A percentile compares a stretch with the other conserved stretches of the same genome.
These are phyloP conservation scores for Pulveroboletus ravenelii DNA, from an alignment of 768 basidiomycete genomes.

Conservation along the genomic window DNA sequence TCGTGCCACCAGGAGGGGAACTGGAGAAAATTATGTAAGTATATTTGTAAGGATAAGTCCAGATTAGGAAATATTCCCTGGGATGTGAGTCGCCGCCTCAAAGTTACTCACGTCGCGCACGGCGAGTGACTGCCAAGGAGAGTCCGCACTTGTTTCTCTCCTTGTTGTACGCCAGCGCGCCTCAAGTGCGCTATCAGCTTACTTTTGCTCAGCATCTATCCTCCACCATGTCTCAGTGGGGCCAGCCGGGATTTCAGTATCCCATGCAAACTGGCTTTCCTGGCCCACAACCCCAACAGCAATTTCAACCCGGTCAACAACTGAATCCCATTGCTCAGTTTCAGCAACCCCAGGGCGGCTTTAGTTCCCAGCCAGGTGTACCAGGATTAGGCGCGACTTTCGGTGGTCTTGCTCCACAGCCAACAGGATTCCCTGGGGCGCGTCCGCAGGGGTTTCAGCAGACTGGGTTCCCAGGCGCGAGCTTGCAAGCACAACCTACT, in stretches of 20 bases:
- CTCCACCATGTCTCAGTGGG: conserved; percentile 71
- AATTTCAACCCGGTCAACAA: conserved; percentile 34
- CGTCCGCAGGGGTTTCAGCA: conserved; percentile 39
- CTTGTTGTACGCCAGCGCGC: neutral
- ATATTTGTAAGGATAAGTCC: conserved; percentile 4
- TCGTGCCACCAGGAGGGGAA: too few relatives aligned
- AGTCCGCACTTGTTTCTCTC: neutral
- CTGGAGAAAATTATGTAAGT: too few relatives aligned
- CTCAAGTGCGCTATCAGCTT: neutral
- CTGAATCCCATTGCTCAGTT: conserved; percentile 32
- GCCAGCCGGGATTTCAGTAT: conserved; percentile 66
- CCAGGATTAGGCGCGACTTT: conserved; percentile 31
- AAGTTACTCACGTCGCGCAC: conserved; percentile 4
- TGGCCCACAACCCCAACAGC: conserved; percentile 43
- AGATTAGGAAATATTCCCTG: neutral
- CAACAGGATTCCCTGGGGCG: conserved; percentile 46
- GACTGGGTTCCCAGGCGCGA: conserved; percentile 36
- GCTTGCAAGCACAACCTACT: conserved; percentile 51
- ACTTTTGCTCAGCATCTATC: neutral
- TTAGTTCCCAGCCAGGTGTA: conserved; percentile 26
- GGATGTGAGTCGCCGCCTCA: conserved; percentile 16
- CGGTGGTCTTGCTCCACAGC: conserved; percentile 53
- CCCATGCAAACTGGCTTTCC: conserved; percentile 70
- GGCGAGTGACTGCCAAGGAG: neutral
- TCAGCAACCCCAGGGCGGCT: conserved; percentile 38